phyloP scores from a whole-genome alignment of 768 basidiomycete species.

The Tremella fuciformis region DNA sequence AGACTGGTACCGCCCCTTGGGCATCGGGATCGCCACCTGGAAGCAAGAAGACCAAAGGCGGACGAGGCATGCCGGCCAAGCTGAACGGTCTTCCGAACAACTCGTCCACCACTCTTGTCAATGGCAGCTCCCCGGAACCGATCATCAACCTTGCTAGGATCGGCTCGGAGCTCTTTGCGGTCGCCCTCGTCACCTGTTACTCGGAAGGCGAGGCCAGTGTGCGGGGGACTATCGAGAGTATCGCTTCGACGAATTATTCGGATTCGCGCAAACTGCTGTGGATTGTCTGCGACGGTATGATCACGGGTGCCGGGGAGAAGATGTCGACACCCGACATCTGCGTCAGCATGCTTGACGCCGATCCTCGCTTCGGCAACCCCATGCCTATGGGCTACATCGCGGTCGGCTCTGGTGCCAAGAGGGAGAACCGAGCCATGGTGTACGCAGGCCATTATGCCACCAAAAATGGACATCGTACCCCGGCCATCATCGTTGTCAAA shows the following conservation, averaged over 20 bases:
- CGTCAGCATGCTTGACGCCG: conserved; percentile 83
- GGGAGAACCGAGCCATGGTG: conserved; percentile 91
- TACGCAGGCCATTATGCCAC: conserved; percentile 97
- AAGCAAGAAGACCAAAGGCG: conserved; percentile 2
- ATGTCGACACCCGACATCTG: conserved; percentile 94
- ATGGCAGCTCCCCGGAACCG: conserved; percentile 51
- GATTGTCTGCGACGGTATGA: conserved; percentile 96
- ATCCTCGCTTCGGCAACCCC: conserved; percentile 93
- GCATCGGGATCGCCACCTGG: conserved; percentile 53
- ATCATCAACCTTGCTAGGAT: conserved; percentile 83
- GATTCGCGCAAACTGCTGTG: conserved; percentile 89
- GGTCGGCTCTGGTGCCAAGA: conserved; percentile 84
- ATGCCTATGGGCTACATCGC: conserved; percentile 89
- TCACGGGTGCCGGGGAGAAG: conserved; percentile 95
- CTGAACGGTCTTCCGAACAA: conserved; percentile 22
- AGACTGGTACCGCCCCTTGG: conserved; percentile 92
- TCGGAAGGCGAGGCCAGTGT: conserved; percentile 94
- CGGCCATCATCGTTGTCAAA: conserved; percentile 90
- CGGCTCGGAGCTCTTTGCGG: conserved; percentile 88
- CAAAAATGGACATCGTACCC: conserved; percentile 73
- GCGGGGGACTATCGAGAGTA: conserved; percentile 85
- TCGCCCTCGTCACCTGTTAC: conserved; percentile 96
- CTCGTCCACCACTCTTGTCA: conserved; percentile 36
- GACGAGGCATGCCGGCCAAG: conserved; percentile 7
- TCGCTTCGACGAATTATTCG: conserved; percentile 84